A percentile compares a stretch with the other conserved stretches of the same genome.
These are phyloP conservation scores for Neurospora tetraspora DNA, from an alignment of 495 filamentous ascomycete species.

Conservation along the genomic window DNA sequence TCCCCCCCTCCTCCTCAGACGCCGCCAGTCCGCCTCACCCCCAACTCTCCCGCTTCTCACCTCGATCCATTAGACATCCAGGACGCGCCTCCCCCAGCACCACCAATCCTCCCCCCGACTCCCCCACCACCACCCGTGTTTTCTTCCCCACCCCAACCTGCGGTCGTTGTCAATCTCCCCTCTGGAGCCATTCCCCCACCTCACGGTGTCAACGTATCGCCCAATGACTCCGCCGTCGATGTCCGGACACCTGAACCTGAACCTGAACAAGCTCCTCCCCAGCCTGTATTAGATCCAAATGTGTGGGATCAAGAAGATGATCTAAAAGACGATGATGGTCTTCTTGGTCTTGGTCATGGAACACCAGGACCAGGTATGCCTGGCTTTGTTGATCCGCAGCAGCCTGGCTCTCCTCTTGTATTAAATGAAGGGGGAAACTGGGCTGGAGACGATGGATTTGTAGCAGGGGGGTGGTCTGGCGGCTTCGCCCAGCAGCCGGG, in stretches of 20 bases:
- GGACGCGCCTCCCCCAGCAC: background rate
- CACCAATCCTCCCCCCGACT: background rate
- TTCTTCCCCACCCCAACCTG: background rate
- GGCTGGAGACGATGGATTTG: background rate
- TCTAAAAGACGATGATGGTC: background rate
- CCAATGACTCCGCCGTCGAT: background rate
- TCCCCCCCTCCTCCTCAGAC: background rate
- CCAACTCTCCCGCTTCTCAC: background rate
- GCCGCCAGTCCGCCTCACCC: background rate
- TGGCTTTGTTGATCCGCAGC: background rate
- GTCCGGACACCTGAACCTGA: background rate
- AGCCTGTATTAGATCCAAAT: background rate
- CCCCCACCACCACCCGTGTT: background rate
- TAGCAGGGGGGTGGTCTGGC: background rate
- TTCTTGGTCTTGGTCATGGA: background rate
- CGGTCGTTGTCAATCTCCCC: background rate
- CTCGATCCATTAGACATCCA: background rate
- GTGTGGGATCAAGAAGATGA: background rate
- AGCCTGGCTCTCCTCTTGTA: background rate
- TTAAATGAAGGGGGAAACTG: background rate
- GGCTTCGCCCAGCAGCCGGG: background rate
- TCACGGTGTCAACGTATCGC: background rate
- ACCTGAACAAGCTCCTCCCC: background rate
- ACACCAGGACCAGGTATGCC: background rate
- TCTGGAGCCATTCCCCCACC: background rate